Percentiles rank a stretch among this genome's conserved stretches.
Evolutionary conservation across 192 early-diverging fungal genomes (phyloP).

Genomic region (Backusella luteola): DNA sequence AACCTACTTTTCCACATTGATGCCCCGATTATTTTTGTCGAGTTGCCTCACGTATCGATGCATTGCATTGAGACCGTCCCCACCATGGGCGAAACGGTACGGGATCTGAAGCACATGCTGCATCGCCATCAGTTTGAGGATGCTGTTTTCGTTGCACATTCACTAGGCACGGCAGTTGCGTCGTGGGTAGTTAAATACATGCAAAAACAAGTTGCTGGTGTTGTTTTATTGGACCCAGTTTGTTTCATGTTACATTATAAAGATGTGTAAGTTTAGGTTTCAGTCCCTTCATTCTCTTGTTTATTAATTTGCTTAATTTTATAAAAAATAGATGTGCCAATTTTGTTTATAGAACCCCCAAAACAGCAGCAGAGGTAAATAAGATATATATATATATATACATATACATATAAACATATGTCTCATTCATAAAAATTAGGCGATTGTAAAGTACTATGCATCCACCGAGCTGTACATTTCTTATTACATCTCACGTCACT

Average conservation of each 20-base stretch:
- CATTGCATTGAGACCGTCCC: conserved; percentile 56
- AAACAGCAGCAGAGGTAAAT: conserved; percentile 41
- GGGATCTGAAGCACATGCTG: conserved; percentile 57
- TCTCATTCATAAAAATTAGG: conserved; percentile 21
- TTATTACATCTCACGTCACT: conserved; percentile 53
- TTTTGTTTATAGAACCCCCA: conserved; percentile 50
- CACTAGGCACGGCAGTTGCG: conserved; percentile 61
- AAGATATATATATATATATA: not conserved
- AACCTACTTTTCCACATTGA: conserved; percentile 37
- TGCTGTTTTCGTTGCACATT: conserved; percentile 67
- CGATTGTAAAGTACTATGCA: conserved; percentile 60
- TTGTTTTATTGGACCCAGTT: conserved; percentile 65
- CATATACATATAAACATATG: not conserved
- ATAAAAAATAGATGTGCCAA: conserved; percentile 46
- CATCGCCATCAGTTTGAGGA: conserved; percentile 45
- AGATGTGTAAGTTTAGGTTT: conserved; percentile 39
- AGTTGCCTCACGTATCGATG: conserved; percentile 67
- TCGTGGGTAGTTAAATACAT: conserved; percentile 59
- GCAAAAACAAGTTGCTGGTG: conserved; percentile 45
- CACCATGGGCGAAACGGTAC: conserved; percentile 52
- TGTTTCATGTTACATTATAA: conserved; percentile 63
- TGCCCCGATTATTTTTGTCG: conserved; percentile 46
- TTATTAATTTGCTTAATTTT: not conserved
- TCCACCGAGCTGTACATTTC: conserved; percentile 62
- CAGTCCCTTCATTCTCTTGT: not conserved